Base-by-base conservation (phyloP, 257 asterid species). In the Solanum sparsipilum region DNA sequence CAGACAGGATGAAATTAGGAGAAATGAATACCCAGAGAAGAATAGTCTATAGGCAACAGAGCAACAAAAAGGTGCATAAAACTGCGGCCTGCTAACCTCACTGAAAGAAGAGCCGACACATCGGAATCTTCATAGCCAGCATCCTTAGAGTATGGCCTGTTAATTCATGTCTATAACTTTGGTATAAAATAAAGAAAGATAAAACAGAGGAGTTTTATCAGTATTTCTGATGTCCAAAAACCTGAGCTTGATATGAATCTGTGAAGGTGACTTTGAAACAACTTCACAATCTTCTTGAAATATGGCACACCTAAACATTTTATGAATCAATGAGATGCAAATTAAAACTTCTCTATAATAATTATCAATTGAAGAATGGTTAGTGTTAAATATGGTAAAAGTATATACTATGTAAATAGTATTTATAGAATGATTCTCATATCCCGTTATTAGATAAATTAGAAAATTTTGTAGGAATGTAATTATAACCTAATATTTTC, bases 111-210 rank as follows among this genome's bases (percentile, higher is more conserved):
- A 67, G 95, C 99, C 89, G 96, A 93, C 88, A 95, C 92, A 92
- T 97, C 97, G 48, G 94, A 92, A 90, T 95, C 94, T 88, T 97
- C 98, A 83, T 93, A 92, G 89, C 98, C 98, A 11, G 98, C 94
- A 91, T 97, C 99, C 93, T 93, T 94, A 52, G 98, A 97, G 94
- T 97, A 94, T n/a, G 99, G 98, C 94, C 99, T 96, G 89, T 88
- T 84, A 86, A 87, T 72, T 86, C 88, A 90, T 89, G 87, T 48
- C 20, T 38, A 67, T 46, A 85, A 85, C 38, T 68, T 83, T 88
- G 27, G 67, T 25, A 31, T 3, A 67, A 76, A 78, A 29, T 36
- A 86, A 86, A 73, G 36, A 46, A 63, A 56, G 52, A 36, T 9
- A 78, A 29, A 20, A 52, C 18, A 48, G 29, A 46, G 31, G 85